A percentile compares a stretch with the other conserved stretches of the same genome.
These are phyloP conservation scores for Aspergillus sp. DNA, from an alignment of 2,329 filamentous ascomycete genomes.

Conservation along the genomic window DNA sequence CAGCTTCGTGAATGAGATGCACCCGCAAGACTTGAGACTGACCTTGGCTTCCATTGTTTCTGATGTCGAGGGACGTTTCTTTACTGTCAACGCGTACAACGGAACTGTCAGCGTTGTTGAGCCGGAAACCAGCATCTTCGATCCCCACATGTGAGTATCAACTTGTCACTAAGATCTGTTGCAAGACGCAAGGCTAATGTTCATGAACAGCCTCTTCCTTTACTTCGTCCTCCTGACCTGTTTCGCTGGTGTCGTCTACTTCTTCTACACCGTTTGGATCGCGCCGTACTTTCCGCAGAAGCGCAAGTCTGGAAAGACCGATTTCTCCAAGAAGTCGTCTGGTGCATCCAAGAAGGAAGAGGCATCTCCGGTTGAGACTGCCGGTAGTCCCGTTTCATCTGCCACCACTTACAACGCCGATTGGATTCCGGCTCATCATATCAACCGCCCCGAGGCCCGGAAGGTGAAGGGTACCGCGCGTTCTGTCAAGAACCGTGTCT, in stretches of 20 bases:
- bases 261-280: conserved; percentile 98
- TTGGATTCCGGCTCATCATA: conserved; percentile 87
- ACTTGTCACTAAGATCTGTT: not conserved
- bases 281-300: conserved; percentile 90
- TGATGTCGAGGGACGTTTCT: conserved; percentile 60
- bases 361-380: conserved; percentile 57
- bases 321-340: conserved; percentile 56
- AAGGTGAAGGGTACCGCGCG: conserved; percentile 49
- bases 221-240: conserved; percentile 79
- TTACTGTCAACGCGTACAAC: conserved; percentile 73
- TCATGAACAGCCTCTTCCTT: conserved; percentile 72
- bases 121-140: conserved; percentile 81
- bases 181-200: conserved; percentile 2
- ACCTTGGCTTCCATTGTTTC: conserved; percentile 69
- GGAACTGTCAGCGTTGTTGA: conserved; percentile 81
- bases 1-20: conserved; percentile 82
- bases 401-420: conserved; percentile 78
- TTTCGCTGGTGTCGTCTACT: conserved; percentile 79
- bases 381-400: conserved; percentile 63
- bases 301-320: conserved; percentile 54
- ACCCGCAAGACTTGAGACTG: conserved; percentile 79
- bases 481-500: conserved; percentile 29
- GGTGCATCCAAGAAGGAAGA: conserved; percentile 64
- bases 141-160: conserved; percentile 82
- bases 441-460: conserved; percentile 71